Evolutionary conservation across 202 grass and related monocot species (phyloP), one percentile per base, ranked within the genome.

Genomic region (Musa balbisiana): DNA sequence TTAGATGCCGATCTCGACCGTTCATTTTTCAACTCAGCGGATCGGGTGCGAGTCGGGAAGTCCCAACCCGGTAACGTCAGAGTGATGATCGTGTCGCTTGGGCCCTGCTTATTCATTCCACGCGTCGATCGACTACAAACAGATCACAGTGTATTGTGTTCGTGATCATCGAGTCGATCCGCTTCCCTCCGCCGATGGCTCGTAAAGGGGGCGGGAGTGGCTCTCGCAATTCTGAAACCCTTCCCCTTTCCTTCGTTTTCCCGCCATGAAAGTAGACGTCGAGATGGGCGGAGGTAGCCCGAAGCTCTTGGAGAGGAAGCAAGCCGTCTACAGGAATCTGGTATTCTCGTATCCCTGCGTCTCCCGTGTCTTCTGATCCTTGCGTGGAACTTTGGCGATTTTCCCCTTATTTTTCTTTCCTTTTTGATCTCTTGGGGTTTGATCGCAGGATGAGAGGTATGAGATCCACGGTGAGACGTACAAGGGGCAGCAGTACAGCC

Each of bases 401-500:
- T 54, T 15, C 53, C 10, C 21, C 79, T 11, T 27, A 0, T 62
- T 33, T 75, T 3, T 1, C 16, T 27, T 52, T 26, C 11, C 25
- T 15, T 23, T 24, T 80, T 27, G 26, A 55, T 73, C 29, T 65
- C n/a, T 62, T 19, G 15, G 33, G 33, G 54, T 52, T 77, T 53
- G 68, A 55, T 25, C 22, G 67, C 85, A 98, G 95, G 91, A 98
- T 63, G 91, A 89, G 81, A 78, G 91, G 85, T 98, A 86, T 73
- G 89, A 50, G 69, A 87, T 98, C 74, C 95, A 88, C 29, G 83
- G 85, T 51, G 91, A 98, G 91, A 85, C 52, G 91, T 98, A 98
- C 75, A 86, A 87, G 75, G 95, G 90, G 21, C 95, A 98, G 87
- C 91, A 94, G 78, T 98, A 92, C 82, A 94, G 91, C 81, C 95